phyloP scores from a whole-genome alignment of 495 filamentous ascomycete genomes.

The Collariella sp. region DNA sequence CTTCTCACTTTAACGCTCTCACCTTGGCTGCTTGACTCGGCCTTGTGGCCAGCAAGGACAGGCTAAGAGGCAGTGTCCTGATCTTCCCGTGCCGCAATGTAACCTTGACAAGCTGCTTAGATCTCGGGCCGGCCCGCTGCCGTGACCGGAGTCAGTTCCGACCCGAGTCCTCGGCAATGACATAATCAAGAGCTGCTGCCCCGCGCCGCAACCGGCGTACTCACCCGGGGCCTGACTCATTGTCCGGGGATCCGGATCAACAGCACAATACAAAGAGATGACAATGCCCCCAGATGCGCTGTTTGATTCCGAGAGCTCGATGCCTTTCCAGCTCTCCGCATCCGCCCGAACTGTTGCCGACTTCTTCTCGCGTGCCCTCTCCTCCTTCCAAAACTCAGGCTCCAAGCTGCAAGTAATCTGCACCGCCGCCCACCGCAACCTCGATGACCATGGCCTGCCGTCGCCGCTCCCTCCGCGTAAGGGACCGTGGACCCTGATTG shows the following conservation, averaged over 20 bases:
- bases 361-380: conserved; percentile 44
- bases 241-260: no score
- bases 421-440: conserved; percentile 31
- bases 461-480: conserved; percentile 16
- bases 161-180: not conserved
- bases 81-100: no score
- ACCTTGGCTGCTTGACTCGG: no score
- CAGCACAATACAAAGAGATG: no score
- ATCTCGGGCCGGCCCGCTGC: no score
- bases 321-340: conserved; percentile 13
- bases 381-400: conserved; percentile 48
- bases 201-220: no score
- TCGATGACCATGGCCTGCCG: not conserved
- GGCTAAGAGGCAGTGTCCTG: no score
- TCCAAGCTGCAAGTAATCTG: conserved; percentile 52
- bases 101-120: no score
- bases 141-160: not conserved
- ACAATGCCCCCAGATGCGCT: not conserved
- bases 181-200: not conserved
- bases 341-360: conserved; percentile 21
- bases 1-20: no score
- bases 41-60: no score
- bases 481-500: conserved; percentile 47
- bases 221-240: no score
- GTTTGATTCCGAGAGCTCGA: conserved; percentile 14